A percentile compares a stretch with the other conserved stretches of the same genome.
Conservation (phyloP, 306 rosid genomes). For the Cicer bijugum region DNA sequence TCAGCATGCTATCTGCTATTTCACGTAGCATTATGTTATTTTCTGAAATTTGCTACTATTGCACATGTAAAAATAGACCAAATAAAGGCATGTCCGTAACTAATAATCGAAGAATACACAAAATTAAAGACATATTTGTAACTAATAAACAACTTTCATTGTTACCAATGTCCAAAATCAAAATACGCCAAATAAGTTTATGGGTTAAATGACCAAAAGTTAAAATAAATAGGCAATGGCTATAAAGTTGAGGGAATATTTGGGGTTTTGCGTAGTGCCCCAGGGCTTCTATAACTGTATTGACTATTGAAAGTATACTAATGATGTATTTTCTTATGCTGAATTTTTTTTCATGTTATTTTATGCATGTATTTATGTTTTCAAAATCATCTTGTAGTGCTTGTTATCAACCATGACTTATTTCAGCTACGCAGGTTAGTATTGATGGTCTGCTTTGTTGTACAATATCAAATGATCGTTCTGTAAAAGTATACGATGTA, state of each 20-base stretch:
- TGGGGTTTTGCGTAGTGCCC: neutral
- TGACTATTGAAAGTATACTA: conserved; percentile 4
- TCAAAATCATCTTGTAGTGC: conserved; percentile 31
- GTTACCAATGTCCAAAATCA: neutral
- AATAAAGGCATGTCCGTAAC: too few species aligned
- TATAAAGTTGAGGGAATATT: neutral
- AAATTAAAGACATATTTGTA: neutral
- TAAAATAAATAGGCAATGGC: neutral
- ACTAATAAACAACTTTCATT: neutral
- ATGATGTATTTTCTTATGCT: neutral
- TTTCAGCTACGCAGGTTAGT: conserved; percentile 91
- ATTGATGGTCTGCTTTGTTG: conserved; percentile 94
- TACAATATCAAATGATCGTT: conserved; percentile 83
- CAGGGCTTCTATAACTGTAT: neutral
- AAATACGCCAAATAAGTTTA: neutral
- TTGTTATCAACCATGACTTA: conserved; percentile 67
- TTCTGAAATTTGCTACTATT: too few species aligned
- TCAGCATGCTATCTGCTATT: too few species aligned
- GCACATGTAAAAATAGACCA: too few species aligned
- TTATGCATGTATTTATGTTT: conserved; percentile 33
- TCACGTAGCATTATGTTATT: too few species aligned
- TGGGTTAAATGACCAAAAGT: neutral
- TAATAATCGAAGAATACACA: neutral
- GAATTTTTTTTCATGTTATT: neutral
- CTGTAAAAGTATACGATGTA: conserved; percentile 94